Evolutionary conservation across 2,329 filamentous ascomycete genomes (phyloP).

Genomic region (Colletotrichum cordylinicola): DNA sequence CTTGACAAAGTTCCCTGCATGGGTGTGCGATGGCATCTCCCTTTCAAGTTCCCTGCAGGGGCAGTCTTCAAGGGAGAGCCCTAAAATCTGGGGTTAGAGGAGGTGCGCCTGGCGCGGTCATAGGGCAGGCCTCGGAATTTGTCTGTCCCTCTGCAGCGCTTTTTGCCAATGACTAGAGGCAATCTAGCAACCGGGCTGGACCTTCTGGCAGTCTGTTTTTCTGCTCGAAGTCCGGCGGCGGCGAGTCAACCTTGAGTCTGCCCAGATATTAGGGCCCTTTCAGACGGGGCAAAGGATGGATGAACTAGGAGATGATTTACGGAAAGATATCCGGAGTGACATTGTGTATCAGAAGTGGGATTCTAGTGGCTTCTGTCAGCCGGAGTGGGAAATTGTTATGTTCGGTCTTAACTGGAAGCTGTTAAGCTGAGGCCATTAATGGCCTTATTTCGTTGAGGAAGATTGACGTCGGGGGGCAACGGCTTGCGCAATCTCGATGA

Average conservation of each 20-base stretch:
- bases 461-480: not conserved
- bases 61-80: not conserved
- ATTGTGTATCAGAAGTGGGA: not conserved
- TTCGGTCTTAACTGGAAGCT: not conserved
- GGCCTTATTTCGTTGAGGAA: not conserved
- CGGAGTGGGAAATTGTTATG: not conserved
- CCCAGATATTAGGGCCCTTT: not conserved
- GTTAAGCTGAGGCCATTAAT: not conserved
- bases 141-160: not conserved
- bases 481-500: not conserved
- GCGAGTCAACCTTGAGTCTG: not conserved
- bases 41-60: not conserved
- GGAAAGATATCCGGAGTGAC: not conserved
- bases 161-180: not conserved
- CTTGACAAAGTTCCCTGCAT: not conserved
- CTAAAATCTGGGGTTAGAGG: constrained; percentile 3
- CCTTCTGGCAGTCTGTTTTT: not conserved
- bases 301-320: not conserved
- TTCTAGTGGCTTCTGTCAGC: not conserved
- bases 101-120: not conserved
- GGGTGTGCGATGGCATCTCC: not conserved
- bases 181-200: not conserved
- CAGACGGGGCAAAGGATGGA: not conserved
- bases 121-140: not conserved
- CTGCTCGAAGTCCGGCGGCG: not conserved